Percentiles rank a stretch among this genome's conserved stretches.
Conservation (phyloP, 495 filamentous ascomycete species). For the Penicillium lividum region DNA sequence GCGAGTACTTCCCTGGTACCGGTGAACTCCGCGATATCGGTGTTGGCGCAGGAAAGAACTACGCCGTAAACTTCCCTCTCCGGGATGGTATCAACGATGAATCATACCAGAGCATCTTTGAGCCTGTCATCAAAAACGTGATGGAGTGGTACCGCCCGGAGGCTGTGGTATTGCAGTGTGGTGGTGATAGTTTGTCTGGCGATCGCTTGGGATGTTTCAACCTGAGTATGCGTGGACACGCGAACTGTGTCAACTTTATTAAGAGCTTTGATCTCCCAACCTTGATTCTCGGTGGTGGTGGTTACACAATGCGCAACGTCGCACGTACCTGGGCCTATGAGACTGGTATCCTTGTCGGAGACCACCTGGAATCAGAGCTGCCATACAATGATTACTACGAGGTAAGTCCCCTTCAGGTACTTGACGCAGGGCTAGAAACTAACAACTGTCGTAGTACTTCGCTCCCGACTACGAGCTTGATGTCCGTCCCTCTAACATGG, state of each 20-base stretch:
- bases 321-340: constrained; percentile 97
- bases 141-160: constrained; percentile 97
- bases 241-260: constrained; percentile 95
- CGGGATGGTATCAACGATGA: constrained; percentile 93
- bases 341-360: constrained; percentile 84
- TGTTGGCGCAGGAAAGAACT: constrained; percentile 88
- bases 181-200: constrained; percentile 91
- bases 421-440: constrained; percentile 7
- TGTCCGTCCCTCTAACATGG: constrained; percentile 96
- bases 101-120: constrained; percentile 92
- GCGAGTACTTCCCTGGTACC: constrained; percentile 97
- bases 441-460: constrained; percentile 70
- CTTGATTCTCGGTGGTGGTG: constrained; percentile 89
- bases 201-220: constrained; percentile 98
- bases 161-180: constrained; percentile 95
- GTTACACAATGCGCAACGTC: constrained; percentile 99
- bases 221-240: constrained; percentile 94
- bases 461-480: constrained; percentile 95
- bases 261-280: constrained; percentile 91
- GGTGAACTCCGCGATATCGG: constrained; percentile 95
- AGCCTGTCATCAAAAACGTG: constrained; percentile 86
- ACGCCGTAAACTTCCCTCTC: constrained; percentile 94
- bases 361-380: constrained; percentile 75
- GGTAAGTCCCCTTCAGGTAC: constrained; percentile 48
- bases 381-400: constrained; percentile 99